Conservation (phyloP, 129 eudicot genomes). For the Flaveria bidentis region DNA sequence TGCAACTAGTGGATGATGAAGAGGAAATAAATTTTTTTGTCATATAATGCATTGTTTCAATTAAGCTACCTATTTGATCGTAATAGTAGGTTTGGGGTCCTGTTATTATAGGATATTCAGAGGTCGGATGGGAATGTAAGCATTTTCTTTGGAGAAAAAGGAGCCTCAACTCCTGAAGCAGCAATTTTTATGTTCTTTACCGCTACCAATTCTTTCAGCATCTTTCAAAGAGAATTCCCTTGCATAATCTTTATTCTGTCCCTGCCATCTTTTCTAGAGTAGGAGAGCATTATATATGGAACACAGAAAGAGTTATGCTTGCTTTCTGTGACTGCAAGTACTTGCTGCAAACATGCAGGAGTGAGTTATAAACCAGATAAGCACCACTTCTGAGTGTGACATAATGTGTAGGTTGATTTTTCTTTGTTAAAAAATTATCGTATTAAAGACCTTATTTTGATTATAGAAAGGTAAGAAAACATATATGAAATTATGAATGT, state of each 20-base stretch:
- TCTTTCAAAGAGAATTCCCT: background rate
- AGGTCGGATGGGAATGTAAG: constrained; percentile 10
- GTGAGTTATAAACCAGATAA: constrained; percentile 10
- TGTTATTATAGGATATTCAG: constrained; percentile 14
- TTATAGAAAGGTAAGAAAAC: background rate
- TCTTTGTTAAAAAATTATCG: background rate
- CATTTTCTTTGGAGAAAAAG: background rate
- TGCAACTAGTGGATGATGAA: constrained; percentile 18
- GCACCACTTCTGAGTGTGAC: background rate
- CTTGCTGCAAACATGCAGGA: constrained; percentile 3
- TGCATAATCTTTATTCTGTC: background rate
- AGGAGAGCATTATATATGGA: background rate
- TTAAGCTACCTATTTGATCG: background rate
- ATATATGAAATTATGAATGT: background rate
- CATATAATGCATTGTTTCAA: constrained; percentile 9
- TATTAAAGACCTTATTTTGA: background rate
- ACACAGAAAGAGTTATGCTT: background rate
- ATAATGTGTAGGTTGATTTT: background rate
- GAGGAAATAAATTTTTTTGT: background rate
- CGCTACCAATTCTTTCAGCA: background rate
- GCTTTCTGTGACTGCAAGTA: constrained; percentile 19
- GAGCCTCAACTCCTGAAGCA: background rate
- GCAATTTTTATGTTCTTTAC: constrained; percentile 12
- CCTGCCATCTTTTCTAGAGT: no score
- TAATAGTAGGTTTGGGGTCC: background rate